Evolutionary conservation across 371 early-diverging fungal genomes (phyloP).

Genomic region (Mortierella sp.): DNA sequence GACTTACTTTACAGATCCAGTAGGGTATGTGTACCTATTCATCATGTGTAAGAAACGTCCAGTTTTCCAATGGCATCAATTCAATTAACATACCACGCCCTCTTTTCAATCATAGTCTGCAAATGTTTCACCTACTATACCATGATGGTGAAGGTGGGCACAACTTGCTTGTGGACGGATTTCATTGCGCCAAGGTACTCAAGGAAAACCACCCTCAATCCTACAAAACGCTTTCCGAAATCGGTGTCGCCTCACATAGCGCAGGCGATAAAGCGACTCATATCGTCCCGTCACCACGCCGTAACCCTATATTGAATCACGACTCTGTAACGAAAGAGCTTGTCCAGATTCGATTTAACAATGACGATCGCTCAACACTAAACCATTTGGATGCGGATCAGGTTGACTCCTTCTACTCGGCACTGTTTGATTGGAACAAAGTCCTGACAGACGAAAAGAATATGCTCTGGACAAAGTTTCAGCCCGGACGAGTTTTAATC

Average conservation of each 20-base stretch:
- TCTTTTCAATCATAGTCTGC: constrained; percentile 62
- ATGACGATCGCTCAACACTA: constrained; percentile 85
- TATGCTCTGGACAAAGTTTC: constrained; percentile 77
- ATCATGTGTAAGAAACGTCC: background rate
- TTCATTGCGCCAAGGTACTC: constrained; percentile 77
- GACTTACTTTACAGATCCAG: constrained; percentile 94
- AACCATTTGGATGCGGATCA: constrained; percentile 64
- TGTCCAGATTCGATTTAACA: constrained; percentile 88
- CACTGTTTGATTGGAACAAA: constrained; percentile 79
- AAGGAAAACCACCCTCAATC: constrained; percentile 69
- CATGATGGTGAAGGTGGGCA: constrained; percentile 84
- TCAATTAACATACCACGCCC: background rate
- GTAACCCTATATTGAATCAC: constrained; percentile 77
- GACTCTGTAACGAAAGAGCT: constrained; percentile 67
- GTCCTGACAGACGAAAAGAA: constrained; percentile 69
- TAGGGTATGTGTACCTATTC: constrained; percentile 64
- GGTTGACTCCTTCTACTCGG: constrained; percentile 78
- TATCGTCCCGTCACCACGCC: constrained; percentile 77
- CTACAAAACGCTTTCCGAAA: constrained; percentile 73
- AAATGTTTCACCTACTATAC: constrained; percentile 89
- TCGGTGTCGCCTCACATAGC: constrained; percentile 77
- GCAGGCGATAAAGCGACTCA: constrained; percentile 83
- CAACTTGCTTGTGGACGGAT: constrained; percentile 89
- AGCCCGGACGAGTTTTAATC: constrained; percentile 81
- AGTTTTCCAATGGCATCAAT: background rate